Evolutionary conservation across 1,284 basidiomycete species (phyloP).

Genomic region (Somion occarium): DNA sequence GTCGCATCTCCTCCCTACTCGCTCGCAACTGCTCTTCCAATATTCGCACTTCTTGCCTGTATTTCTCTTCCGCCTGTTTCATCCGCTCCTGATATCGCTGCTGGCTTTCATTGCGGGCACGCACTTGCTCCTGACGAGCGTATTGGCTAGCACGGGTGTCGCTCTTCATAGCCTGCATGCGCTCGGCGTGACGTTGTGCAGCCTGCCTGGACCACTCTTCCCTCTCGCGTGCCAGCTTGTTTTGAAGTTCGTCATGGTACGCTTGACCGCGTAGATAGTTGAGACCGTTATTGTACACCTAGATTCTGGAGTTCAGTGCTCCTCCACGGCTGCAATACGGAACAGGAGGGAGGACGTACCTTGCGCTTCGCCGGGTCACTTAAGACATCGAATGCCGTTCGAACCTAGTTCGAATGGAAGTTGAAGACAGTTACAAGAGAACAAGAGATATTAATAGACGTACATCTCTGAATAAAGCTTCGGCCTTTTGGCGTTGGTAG

Average conservation of each 20-base stretch:
- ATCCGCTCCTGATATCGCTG: slow-evolving; percentile 20
- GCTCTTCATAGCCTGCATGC: slow-evolving; percentile 34
- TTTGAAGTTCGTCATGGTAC: slow-evolving; percentile 31
- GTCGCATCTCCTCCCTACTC: slow-evolving; percentile 12
- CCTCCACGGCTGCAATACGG: background rate
- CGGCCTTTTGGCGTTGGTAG: slow-evolving; percentile 23
- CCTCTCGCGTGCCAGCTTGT: slow-evolving; percentile 49
- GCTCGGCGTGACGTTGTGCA: slow-evolving; percentile 40
- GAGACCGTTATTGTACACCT: slow-evolving; percentile 46
- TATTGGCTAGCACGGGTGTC: slow-evolving; percentile 5
- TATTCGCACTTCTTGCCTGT: slow-evolving; percentile 20
- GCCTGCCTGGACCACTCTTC: slow-evolving; percentile 55
- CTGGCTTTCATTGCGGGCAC: background rate
- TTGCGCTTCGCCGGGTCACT: slow-evolving; percentile 52
- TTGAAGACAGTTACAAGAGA: background rate
- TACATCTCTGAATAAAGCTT: slow-evolving; percentile 29
- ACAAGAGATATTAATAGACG: background rate
- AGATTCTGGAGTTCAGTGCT: slow-evolving; percentile 1
- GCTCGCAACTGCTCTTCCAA: slow-evolving; percentile 22
- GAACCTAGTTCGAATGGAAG: slow-evolving; percentile 34
- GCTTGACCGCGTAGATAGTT: slow-evolving; percentile 21
- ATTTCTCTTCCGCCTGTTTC: slow-evolving; percentile 20
- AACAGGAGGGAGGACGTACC: slow-evolving; percentile 31
- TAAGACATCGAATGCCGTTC: slow-evolving; percentile 51
- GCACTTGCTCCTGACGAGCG: slow-evolving; percentile 4